A percentile compares a stretch with the other conserved stretches of the same genome.
These are phyloP conservation scores for Globisporangium lucens DNA, from an alignment of 352 stramenopile genomes.

Conservation along the genomic window DNA sequence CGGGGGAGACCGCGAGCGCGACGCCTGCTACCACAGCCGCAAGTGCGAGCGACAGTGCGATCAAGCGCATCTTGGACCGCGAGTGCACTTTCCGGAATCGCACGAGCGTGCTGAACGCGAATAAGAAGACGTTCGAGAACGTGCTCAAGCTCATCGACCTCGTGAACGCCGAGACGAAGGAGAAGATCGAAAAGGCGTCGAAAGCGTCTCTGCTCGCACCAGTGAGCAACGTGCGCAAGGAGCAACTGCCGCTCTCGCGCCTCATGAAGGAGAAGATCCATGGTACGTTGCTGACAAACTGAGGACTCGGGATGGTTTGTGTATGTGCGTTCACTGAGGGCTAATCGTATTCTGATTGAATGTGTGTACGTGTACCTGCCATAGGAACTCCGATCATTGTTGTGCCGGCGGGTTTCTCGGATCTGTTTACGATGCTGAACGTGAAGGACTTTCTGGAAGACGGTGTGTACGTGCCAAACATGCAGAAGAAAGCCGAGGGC, in stretches of 20 bases:
- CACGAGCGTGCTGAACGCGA: slow-evolving; percentile 72
- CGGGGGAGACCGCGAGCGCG: slow-evolving; percentile 13
- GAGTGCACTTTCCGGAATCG: slow-evolving; percentile 64
- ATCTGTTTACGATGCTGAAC: slow-evolving; percentile 89
- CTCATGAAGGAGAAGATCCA: slow-evolving; percentile 79
- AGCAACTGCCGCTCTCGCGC: slow-evolving; percentile 59
- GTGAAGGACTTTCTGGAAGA: slow-evolving; percentile 86
- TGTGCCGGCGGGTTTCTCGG: slow-evolving; percentile 81
- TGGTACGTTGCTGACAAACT: slow-evolving; percentile 23
- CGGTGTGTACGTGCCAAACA: slow-evolving; percentile 75
- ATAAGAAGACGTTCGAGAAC: slow-evolving; percentile 82
- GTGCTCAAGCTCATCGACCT: slow-evolving; percentile 77
- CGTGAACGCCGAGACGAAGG: slow-evolving; percentile 81
- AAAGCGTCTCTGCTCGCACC: slow-evolving; percentile 59
- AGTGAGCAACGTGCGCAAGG: slow-evolving; percentile 39
- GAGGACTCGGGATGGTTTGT: not conserved
- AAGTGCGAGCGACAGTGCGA: slow-evolving; percentile 32
- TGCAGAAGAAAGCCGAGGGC: slow-evolving; percentile 85
- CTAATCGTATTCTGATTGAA: not conserved
- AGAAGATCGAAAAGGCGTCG: slow-evolving; percentile 84
- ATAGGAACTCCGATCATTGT: slow-evolving; percentile 90
- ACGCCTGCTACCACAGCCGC: not conserved
- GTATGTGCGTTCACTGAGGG: not conserved
- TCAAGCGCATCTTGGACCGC: slow-evolving; percentile 67
- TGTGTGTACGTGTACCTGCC: not conserved